phyloP scores from a whole-genome alignment of 371 early-diverging fungal species.

The Phascolomyces articulosus region DNA sequence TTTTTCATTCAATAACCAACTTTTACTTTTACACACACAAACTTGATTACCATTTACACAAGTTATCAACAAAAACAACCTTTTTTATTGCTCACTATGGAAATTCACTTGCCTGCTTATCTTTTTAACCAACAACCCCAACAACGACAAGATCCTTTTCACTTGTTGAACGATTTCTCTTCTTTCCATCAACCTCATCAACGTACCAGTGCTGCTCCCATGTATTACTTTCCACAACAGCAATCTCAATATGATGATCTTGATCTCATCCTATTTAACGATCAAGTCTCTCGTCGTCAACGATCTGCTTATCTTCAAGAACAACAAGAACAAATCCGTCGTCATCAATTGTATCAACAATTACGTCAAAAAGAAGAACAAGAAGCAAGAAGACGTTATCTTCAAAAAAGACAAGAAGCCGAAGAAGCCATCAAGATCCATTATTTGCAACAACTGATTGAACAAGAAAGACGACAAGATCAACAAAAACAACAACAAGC shows the following conservation, averaged over 20 bases:
- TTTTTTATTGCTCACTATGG: no score
- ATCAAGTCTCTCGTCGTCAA: no score
- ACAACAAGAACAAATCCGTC: background rate
- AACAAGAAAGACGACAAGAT: background rate
- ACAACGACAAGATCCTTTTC: background rate
- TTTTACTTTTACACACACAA: background rate
- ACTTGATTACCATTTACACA: background rate
- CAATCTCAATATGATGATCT: no score
- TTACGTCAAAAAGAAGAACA: background rate
- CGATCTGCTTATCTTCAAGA: background rate
- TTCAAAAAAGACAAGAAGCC: background rate
- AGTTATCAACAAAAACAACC: no score
- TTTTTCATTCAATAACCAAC: background rate
- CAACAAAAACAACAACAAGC: constrained; percentile 1
- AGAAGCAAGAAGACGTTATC: background rate
- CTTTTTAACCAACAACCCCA: background rate
- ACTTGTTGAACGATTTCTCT: background rate
- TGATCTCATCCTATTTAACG: no score
- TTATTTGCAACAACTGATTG: background rate
- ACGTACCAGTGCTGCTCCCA: no score
- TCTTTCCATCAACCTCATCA: no score
- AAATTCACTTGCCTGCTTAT: background rate
- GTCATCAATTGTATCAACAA: background rate
- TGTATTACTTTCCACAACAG: no score
- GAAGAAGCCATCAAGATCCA: background rate